These are phyloP conservation scores for Pichia kudriavzevii DNA, from an alignment of 1,139 yeast genomes.

Conservation along the genomic window DNA sequence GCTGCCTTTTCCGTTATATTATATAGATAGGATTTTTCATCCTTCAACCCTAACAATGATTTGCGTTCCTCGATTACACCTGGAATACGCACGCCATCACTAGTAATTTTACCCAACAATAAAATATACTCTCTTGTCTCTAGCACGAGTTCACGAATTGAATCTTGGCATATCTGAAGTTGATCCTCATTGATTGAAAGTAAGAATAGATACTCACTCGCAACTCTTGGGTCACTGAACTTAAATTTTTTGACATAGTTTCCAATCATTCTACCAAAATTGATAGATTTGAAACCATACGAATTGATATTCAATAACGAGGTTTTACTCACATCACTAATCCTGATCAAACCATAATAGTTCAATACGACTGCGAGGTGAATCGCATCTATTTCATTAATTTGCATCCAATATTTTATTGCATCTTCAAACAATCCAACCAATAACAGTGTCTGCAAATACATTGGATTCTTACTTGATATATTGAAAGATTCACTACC, in stretches of 20 bases:
- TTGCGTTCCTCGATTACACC: constrained; percentile 82
- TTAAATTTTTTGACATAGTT: constrained; percentile 77
- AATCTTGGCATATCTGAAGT: constrained; percentile 61
- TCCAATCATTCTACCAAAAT: constrained; percentile 55
- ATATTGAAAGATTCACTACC: constrained; percentile 69
- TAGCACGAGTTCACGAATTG: constrained; percentile 74
- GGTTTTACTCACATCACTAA: constrained; percentile 25
- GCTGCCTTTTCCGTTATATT: constrained; percentile 84
- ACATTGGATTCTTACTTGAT: constrained; percentile 61
- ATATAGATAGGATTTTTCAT: constrained; percentile 47
- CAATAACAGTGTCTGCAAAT: constrained; percentile 66
- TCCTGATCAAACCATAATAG: constrained; percentile 64
- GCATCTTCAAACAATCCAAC: constrained; percentile 82
- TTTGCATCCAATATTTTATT: constrained; percentile 56
- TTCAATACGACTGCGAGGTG: constrained; percentile 81
- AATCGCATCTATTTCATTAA: constrained; percentile 79
- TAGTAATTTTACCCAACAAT: constrained; percentile 70
- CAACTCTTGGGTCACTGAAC: constrained; percentile 80
- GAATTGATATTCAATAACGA: constrained; percentile 30
- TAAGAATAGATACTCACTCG: constrained; percentile 76
- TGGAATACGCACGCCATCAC: constrained; percentile 70
- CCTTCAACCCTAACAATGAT: constrained; percentile 52
- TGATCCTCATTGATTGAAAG: constrained; percentile 54
- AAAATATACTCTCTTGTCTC: constrained; percentile 80
- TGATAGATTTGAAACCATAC: constrained; percentile 39